Evolutionary conservation across 257 asterid species (phyloP), one percentile per base, ranked within the genome.

Genomic region (Jacaranda mimosifolia): DNA sequence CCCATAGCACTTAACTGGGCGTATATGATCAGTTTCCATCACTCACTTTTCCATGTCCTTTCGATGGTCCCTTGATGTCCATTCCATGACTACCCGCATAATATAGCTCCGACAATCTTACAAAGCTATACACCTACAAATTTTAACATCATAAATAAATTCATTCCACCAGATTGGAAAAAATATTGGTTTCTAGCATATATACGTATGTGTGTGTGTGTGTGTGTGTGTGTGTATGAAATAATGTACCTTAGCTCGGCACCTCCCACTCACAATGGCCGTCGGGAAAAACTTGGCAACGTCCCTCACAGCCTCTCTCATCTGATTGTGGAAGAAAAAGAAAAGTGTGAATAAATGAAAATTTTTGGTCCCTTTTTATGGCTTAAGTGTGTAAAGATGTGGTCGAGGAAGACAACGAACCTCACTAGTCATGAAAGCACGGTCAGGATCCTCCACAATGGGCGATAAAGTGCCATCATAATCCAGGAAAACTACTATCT

Each of bases 31-130:
- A 40, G 42, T 58, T 32, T 4, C 39, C 52, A 69, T 55, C 59
- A 79, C 86, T 87, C 48, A 91, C 98, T 74, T 87, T 89, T 86
- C 52, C 73, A 3, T 73, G 84, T 68, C 93, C 93, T 78, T 87
- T 85, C 1, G 89, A 63, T 76, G 99, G 99, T 79, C 96, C 98
- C 79, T 86, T 85, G 60, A 94, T 94, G 90, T 94, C 99, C 99
- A 94, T 92, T 38, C 99, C 99, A 80, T 94, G 99, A 57, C 99
- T 94, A 19, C 99, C 99, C 63, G 99, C 99, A 52, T 94, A 94
- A 78, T 91, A 94, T 5, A 94, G 94, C 74, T 94, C 96, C 4
- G 96, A 68, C 86, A 94, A 79, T 68, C 79, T 80, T 4, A 94
- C 97, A 59, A 94, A 94, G 63, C 77, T 79, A 51, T 72, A 75